Evolutionary conservation across 768 basidiomycete species (phyloP).

Genomic region (Lentinula guzmanii): DNA sequence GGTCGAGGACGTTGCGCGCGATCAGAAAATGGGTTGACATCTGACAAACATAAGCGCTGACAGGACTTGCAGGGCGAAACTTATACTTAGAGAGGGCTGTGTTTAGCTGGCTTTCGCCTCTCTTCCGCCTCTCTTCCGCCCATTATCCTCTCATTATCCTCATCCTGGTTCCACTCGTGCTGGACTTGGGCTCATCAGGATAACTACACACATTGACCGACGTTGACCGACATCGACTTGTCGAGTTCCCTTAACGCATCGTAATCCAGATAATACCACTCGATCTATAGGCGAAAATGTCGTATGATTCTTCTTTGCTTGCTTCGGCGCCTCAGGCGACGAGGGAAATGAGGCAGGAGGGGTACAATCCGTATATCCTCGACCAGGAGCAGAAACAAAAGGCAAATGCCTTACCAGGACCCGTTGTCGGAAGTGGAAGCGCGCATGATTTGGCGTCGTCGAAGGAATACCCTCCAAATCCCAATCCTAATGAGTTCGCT

Average conservation of each 20-base stretch:
- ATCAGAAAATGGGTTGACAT: neutral
- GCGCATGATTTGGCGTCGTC: neutral
- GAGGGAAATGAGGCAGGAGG: conserved; percentile 35
- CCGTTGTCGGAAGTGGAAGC: neutral
- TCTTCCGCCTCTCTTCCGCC: neutral
- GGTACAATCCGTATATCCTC: conserved; percentile 37
- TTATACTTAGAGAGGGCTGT: neutral
- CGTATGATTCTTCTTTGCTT: conserved; percentile 34
- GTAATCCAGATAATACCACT: neutral
- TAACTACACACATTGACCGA: neutral
- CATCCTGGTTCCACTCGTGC: neutral
- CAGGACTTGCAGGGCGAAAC: neutral
- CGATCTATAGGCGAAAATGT: neutral
- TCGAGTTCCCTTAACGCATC: neutral
- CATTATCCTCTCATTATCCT: neutral
- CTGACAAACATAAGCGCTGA: neutral
- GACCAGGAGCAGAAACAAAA: conserved; percentile 8
- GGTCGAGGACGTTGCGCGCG: no score
- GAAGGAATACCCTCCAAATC: conserved; percentile 2
- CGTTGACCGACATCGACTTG: neutral
- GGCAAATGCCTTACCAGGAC: conserved; percentile 4
- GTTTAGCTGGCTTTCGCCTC: neutral
- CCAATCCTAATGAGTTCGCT: conserved; percentile 16
- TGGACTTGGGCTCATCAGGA: neutral
- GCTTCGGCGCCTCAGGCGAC: conserved; percentile 35